Conservation (phyloP, 495 filamentous ascomycete species). For the Annulohypoxylon maeteangense region DNA sequence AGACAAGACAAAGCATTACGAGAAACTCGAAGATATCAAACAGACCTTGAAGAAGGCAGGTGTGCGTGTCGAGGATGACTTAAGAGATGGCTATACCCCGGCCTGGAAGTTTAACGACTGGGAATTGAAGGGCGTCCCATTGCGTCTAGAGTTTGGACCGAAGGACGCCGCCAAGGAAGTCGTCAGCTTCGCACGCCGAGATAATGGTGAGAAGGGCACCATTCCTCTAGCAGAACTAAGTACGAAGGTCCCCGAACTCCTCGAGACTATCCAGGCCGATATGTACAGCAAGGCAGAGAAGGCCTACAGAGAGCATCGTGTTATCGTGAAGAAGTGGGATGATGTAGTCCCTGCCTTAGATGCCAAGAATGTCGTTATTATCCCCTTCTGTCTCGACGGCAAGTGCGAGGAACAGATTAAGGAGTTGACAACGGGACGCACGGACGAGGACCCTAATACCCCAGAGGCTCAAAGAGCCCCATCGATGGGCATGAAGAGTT, state of each 20-base stretch:
- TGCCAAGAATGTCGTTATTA: conserved; percentile 87
- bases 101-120: conserved; percentile 98
- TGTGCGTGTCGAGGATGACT: conserved; percentile 77
- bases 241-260: conserved; percentile 75
- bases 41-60: conserved; percentile 70
- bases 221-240: conserved; percentile 77
- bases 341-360: conserved; percentile 89
- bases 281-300: conserved; percentile 85
- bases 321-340: conserved; percentile 85
- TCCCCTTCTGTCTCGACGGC: conserved; percentile 82
- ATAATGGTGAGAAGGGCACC: conserved; percentile 81
- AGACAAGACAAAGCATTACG: conserved; percentile 75
- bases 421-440: conserved; percentile 79
- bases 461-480: conserved; percentile 84
- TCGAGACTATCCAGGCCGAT: conserved; percentile 88
- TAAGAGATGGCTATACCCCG: conserved; percentile 80
- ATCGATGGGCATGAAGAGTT: conserved; percentile 94
- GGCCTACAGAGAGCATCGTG: conserved; percentile 79
- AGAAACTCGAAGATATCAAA: conserved; percentile 74
- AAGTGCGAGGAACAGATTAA: conserved; percentile 96
- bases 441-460: conserved; percentile 67
- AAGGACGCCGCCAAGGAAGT: conserved; percentile 87
- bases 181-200: conserved; percentile 85
- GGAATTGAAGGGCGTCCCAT: conserved; percentile 92
- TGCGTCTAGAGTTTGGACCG: conserved; percentile 94